Conservation (phyloP, 176 grass and related monocot genomes). For the Rhynchospora breviuscula region DNA sequence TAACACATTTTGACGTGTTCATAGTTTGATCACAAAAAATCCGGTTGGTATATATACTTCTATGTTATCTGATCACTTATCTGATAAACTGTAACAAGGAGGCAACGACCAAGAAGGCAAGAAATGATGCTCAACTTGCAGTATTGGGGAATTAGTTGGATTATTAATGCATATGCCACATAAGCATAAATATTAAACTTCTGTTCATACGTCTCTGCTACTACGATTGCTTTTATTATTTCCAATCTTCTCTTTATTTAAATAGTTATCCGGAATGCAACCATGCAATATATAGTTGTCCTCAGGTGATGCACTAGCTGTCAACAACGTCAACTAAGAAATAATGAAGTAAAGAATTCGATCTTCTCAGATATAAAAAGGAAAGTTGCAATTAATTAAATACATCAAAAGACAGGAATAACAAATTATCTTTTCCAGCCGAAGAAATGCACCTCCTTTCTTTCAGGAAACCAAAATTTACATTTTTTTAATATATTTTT, state of each 20-base stretch:
- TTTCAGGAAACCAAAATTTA: too few species aligned
- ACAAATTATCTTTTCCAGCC: not conserved
- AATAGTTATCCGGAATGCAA: not conserved
- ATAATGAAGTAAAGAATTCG: conserved; percentile 1
- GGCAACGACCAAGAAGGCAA: not conserved
- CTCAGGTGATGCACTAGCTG: not conserved
- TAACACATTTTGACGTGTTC: not conserved
- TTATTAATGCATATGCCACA: not conserved
- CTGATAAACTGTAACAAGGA: not conserved
- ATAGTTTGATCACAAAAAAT: not conserved
- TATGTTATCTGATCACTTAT: too few species aligned
- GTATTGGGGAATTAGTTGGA: not conserved
- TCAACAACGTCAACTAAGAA: not conserved
- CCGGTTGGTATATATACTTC: too few species aligned
- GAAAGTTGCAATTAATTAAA: not conserved
- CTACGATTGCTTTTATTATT: not conserved
- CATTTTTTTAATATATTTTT: too few species aligned
- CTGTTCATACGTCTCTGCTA: not conserved
- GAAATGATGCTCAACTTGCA: not conserved
- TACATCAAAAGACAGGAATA: not conserved
- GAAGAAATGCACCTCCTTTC: not conserved
- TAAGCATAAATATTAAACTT: not conserved
- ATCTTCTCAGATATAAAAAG: not conserved
- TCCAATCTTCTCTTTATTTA: not conserved
- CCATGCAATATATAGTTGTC: not conserved